Evolutionary conservation across 768 basidiomycete species (phyloP), one percentile per base, ranked within the genome.

Genomic region (Kwoniella sp.): DNA sequence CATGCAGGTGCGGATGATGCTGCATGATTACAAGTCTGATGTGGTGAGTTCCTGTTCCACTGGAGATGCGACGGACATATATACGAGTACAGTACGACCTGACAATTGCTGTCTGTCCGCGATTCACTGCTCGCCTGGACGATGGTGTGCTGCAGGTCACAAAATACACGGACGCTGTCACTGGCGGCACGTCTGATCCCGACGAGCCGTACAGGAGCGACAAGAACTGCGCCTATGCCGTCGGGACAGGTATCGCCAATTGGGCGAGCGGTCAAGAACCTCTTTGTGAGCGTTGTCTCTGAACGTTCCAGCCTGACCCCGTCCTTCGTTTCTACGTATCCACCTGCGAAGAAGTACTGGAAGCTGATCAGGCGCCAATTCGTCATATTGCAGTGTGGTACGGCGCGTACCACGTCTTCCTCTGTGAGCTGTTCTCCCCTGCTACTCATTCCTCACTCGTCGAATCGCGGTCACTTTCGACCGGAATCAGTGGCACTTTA

Each of bases 171-270:
- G 34, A 55, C 29, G 50, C 50, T 4, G 26, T 51, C 26, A 28
- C 50, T 5, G 50, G 50, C 26, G 50, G 50, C 7, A 28, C 5
- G 11, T 51, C 50, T 11, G 50, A 51, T 17, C 54, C 61, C 9
- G 34, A 51, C 4, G 54, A 55, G 5, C n/a, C 54, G 30, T 47
- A 58, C 12, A 34, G 53, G 8, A 29, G 34, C 13, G 66, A 71
- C 26, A 34, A 56, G 11, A 56, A 58, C 22, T 77, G 75, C 55
- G 69, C 67, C 9, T 77, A 74, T 53, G 45, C 64, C 12, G 53
- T 60, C 11, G 75, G 75, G 0, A 67, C 67, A 7, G 75, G 73
- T 3, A 68, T 74, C 11, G 71, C 75, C 17, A 70, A 68, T 37
- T 74, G 73, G 73, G 67, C 61, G 13, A 45, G 29, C 28, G 65